A percentile compares a stretch with the other conserved stretches of the same genome.
phyloP scores from a whole-genome alignment of 257 asterid species.

The Primulina eburnea region DNA sequence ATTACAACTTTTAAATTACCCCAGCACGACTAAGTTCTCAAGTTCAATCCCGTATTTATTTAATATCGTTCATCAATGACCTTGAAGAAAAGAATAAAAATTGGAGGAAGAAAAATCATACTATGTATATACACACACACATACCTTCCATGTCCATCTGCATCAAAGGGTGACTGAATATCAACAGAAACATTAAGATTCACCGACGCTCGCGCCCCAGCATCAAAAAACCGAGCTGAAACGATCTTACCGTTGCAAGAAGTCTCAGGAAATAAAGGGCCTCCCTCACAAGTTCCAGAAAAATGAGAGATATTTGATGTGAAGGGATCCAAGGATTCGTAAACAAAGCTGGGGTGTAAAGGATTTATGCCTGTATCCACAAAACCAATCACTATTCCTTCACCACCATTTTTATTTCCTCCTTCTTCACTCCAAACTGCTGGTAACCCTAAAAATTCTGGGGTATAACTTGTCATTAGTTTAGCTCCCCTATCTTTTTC shows the following conservation, averaged over 20 bases:
- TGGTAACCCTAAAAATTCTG: conserved; percentile 61
- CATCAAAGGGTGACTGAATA: conserved; percentile 72
- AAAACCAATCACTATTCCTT: conserved; percentile 82
- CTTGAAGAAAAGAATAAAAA: too few relatives aligned
- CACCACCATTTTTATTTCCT: conserved; percentile 66
- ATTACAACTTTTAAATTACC: too few relatives aligned
- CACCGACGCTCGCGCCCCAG: conserved; percentile 62
- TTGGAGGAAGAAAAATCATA: too few relatives aligned
- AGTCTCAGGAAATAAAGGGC: conserved; percentile 59
- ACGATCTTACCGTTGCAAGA: conserved; percentile 81
- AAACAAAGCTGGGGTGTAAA: conserved; percentile 66
- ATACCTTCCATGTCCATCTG: conserved; percentile 92
- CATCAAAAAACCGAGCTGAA: conserved; percentile 74
- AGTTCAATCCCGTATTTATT: too few relatives aligned
- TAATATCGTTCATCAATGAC: too few relatives aligned
- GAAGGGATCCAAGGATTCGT: conserved; percentile 50
- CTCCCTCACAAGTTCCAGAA: conserved; percentile 67
- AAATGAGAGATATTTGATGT: conserved; percentile 42
- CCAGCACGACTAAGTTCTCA: too few relatives aligned
- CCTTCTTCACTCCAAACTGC: conserved; percentile 69
- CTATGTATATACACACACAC: neutral
- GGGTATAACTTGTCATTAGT: conserved; percentile 64
- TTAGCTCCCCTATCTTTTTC: conserved; percentile 72
- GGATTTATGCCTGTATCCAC: conserved; percentile 83
- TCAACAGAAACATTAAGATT: conserved; percentile 55